Base-by-base conservation (phyloP, 495 filamentous ascomycete species). In the Neurospora terricola region DNA sequence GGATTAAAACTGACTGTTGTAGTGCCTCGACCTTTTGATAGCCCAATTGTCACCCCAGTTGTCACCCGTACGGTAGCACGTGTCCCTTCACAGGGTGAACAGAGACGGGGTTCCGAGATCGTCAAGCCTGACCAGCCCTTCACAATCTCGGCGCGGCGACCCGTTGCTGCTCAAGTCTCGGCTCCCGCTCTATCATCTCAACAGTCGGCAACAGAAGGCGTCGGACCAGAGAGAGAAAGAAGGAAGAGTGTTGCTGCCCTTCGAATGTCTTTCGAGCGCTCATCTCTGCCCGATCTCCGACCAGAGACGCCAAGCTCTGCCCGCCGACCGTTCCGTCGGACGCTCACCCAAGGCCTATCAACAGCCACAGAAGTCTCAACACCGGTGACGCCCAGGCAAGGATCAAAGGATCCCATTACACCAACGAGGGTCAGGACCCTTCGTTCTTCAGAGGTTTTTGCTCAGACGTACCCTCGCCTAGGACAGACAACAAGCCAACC, bases 161-260 rank as follows among this genome's bases (percentile, higher is more conserved):
- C 69, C 5, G 43, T 71, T 70, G 34, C 59, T 30, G 54, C 69
- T 23, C 40, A 34, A 36, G 23, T 18, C 30, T 68, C 43, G 5
- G 38, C 27, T 21, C 69, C 69, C 34, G 27, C 18, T 27, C 34
- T 38, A 42, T 37, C 68, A 66, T 54, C 71, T 18, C 48, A 69
- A 62, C 40, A 68, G 39, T 37, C 73, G 30, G 30, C 18, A 23
- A 45, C 38, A 70, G 74, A 43, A 71, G 59, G 10, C 62, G 3
- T 72, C 68, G 10, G 11, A 36, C 48, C 73, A 38, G 18, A 16
- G 14, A n/a, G 72, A 16, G 38, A 73, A 27, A 73, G 70, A 66
- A 80, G 74, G 45, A 74, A 73, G 48, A 84, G 81, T 40, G 81
- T 84, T 38, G 78, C 81, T 38, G 79, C 83, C 72, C 75, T 83